Conservation (phyloP, 495 filamentous ascomycete genomes). For the Podospora conica region DNA sequence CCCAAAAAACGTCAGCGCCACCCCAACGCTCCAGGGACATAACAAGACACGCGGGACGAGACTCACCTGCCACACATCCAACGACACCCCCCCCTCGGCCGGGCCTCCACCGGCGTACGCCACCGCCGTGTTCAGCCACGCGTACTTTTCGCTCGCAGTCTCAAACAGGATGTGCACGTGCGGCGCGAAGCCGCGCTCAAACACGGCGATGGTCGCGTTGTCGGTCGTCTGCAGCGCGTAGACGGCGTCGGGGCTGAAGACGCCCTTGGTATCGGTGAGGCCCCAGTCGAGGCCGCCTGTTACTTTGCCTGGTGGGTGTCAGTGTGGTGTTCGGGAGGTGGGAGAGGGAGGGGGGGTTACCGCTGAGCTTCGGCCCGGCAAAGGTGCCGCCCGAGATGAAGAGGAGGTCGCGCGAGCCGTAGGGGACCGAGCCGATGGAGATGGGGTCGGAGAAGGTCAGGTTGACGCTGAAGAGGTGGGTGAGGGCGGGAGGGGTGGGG, state of each 20-base stretch:
- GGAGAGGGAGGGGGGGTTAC: neutral
- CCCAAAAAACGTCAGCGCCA: no score
- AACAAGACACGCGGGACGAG: no score
- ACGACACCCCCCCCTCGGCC: neutral
- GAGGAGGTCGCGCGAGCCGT: slow-evolving; percentile 8
- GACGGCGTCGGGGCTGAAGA: slow-evolving; percentile 22
- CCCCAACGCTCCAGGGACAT: no score
- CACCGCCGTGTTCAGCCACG: slow-evolving; percentile 17
- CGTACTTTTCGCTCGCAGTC: slow-evolving; percentile 21
- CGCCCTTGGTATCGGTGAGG: slow-evolving; percentile 17
- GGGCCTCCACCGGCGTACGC: slow-evolving; percentile 7
- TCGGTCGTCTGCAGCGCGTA: slow-evolving; percentile 21
- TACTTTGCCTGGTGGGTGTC: slow-evolving; percentile 12
- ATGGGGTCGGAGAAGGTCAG: slow-evolving; percentile 8
- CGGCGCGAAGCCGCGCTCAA: slow-evolving; percentile 22
- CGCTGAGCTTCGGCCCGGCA: slow-evolving; percentile 16
- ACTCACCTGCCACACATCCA: neutral
- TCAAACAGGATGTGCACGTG: slow-evolving; percentile 23
- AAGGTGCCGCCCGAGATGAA: slow-evolving; percentile 11
- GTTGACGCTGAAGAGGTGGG: slow-evolving; percentile 6
- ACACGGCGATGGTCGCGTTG: slow-evolving; percentile 21
- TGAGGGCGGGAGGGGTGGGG: neutral
- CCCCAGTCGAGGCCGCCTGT: slow-evolving; percentile 22
- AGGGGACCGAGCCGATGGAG: slow-evolving; percentile 8
- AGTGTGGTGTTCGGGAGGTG: no score